These are phyloP conservation scores for Ascochyta viciae-villosae DNA, from an alignment of 2,329 filamentous ascomycete genomes.

Conservation along the genomic window DNA sequence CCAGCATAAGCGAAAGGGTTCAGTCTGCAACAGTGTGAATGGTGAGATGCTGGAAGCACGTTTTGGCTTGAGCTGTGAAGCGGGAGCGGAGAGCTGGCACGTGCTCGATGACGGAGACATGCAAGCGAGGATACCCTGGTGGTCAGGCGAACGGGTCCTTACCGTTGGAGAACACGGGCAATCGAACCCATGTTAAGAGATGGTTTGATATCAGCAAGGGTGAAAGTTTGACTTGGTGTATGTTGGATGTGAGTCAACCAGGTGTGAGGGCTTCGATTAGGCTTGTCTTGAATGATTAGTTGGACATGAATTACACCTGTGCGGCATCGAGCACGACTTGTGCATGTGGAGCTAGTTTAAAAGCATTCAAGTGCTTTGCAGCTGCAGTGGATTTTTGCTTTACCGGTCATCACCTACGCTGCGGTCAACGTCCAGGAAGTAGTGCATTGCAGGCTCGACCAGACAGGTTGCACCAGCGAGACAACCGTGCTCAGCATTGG, in stretches of 20 bases:
- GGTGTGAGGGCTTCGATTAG: background rate
- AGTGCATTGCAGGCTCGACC: conserved; percentile 1
- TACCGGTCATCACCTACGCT: background rate
- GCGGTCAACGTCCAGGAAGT: background rate
- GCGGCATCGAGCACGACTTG: background rate
- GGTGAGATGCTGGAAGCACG: conserved; percentile 15
- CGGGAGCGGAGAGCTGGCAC: conserved; percentile 25
- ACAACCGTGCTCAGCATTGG: conserved; percentile 25
- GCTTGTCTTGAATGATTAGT: background rate
- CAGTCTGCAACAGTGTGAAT: conserved; percentile 6
- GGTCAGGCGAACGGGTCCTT: background rate
- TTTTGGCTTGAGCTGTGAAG: conserved; percentile 19
- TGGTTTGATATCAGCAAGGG: background rate
- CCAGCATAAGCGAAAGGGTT: background rate
- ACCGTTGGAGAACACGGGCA: background rate
- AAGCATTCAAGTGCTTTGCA: background rate
- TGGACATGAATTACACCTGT: background rate
- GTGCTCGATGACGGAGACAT: conserved; percentile 20
- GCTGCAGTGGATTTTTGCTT: background rate
- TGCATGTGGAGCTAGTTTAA: background rate
- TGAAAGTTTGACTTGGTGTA: background rate
- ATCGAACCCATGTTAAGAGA: background rate
- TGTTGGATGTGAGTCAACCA: background rate
- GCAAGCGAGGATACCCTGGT: conserved; percentile 14
- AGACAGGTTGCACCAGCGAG: conserved; percentile 12